Evolutionary conservation across 1,284 basidiomycete species (phyloP), one percentile per base, ranked within the genome.

Genomic region (Ustilago lituana): DNA sequence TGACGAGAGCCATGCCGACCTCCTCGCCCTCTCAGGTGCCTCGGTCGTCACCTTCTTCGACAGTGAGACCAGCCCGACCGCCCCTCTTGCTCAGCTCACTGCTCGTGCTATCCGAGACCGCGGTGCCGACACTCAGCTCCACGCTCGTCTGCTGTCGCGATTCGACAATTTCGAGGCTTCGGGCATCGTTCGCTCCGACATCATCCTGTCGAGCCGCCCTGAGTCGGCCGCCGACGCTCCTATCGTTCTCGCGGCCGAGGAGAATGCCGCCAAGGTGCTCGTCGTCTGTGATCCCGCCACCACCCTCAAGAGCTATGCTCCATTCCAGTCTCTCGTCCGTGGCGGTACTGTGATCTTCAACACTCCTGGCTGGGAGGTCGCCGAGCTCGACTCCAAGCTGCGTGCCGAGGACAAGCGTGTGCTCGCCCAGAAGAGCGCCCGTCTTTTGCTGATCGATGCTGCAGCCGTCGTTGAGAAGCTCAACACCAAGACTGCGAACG

Each of bases 111-210:
- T 82, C 43, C 69, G 64, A n/a, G 72, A 69, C 32, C 58, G 70
- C 12, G 64, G 66, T 40, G 50, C 57, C 17, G 56, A 57, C 54
- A 66, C 58, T n/a, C 44, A 63, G 61, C 68, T 74, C 31, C 64
- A 73, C 43, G 67, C 73, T 32, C 65, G 75, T 51, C 54, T 79
- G n/a, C 58, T 80, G 23, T 63, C 77, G 39, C 78, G 80, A 53
- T 79, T 54, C 71, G 80, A 82, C 69, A 81, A 80, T 64, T 82
- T 71, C 48, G 73, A 67, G 40, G 74, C 73, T 3, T 61, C 71
- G 31, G 79, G 79, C 29, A 61, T 78, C 15, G 65, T 80, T 17
- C 76, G 80, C 32, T 63, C 73, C 39, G 80, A 81, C 58, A 43
- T 81, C 31, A 61, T 81, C 43, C 26, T 76, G 17, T 62, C 72